phyloP scores from a whole-genome alignment of 1,284 basidiomycete genomes.

The Boletus smithii region DNA sequence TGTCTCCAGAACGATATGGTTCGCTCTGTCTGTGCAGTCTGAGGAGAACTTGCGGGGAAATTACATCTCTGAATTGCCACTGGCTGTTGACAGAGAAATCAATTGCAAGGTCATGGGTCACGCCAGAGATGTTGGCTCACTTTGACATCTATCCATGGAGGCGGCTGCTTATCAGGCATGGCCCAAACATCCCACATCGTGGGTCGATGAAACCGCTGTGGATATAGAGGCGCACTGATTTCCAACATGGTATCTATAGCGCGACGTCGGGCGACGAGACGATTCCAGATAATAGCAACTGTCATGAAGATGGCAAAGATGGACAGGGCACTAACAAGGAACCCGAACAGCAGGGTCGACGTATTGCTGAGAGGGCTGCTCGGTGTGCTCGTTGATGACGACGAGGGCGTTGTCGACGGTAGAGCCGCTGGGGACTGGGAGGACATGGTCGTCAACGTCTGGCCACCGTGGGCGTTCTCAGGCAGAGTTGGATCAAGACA shows the following conservation, averaged over 20 bases:
- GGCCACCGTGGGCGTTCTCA: conserved; percentile 14
- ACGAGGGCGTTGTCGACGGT: not conserved
- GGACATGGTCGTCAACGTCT: conserved; percentile 25
- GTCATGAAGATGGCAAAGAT: conserved; percentile 33
- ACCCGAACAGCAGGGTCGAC: conserved; percentile 33
- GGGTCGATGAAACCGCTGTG: conserved; percentile 15
- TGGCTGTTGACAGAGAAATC: conserved; percentile 21
- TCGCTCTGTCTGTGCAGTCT: conserved; percentile 2
- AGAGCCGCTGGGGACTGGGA: not conserved
- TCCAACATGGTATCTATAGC: conserved; percentile 25
- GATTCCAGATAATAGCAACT: conserved; percentile 32
- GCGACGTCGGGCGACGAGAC: conserved; percentile 29
- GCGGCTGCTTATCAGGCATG: conserved; percentile 4
- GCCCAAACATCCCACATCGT: conserved; percentile 24
- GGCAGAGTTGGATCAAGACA: not conserved
- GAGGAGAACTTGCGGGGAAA: not conserved
- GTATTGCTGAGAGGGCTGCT: conserved; percentile 6
- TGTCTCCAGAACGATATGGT: conserved; percentile 22
- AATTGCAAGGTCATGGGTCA: not conserved
- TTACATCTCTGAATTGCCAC: conserved; percentile 19
- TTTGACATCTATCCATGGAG: conserved; percentile 21
- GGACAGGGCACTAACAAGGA: conserved; percentile 30
- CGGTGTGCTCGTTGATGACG: conserved; percentile 2
- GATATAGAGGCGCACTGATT: not conserved
- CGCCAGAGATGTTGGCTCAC: conserved; percentile 12